Evolutionary conservation across 2,329 filamentous ascomycete genomes (phyloP), one percentile per base, ranked within the genome.

Genomic region (Colletotrichum nymphaeae): DNA sequence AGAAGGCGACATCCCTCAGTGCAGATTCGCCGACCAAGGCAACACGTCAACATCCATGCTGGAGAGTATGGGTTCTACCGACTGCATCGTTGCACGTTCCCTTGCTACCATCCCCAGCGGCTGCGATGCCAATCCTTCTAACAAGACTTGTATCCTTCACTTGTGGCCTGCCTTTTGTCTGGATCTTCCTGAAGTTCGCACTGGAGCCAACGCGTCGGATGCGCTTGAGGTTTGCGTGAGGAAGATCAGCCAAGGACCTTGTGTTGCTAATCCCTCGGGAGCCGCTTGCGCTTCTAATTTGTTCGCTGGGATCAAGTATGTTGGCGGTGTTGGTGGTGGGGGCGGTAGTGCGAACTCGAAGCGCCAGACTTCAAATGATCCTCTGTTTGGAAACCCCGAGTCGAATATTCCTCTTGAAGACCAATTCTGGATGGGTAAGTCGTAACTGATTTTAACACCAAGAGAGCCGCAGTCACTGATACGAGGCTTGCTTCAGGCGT

Each of bases 371-470:
- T 30, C 37, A 12, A 26, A 52, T 5, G 37, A 67, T 19, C 56
- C 35, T 14, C 55, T 67, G 16, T 49, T 67, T n/a, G 32, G 64
- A 19, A 56, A 67, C 19, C 35, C 32, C 6, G 26, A 49, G 19
- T 32, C 11, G 11, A 16, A 22, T 14, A 30, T 59, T 12, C 64
- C 64, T 6, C 11, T 24, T 9, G 64, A 59, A 28, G 64, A 59
- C 26, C 35, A 52, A 28, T 67, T 52, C 12, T 67, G 55, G 63
- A 56, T 66, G 14, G 63, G 63, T 66, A 30, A n/a, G 37, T 59
- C 4, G 4, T 52, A n/a, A 37, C 9, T 11, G 22, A 14, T 11
- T 26, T 4, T 11, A 55, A 5, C 11, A 26, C n/a, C 42, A 49
- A 49, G 3, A 49, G 52, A 26, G 5, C 11, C 52, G 22, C 52